These are phyloP conservation scores for Fusarium ambrosium DNA, from an alignment of 2,329 filamentous ascomycete species.

Conservation along the genomic window DNA sequence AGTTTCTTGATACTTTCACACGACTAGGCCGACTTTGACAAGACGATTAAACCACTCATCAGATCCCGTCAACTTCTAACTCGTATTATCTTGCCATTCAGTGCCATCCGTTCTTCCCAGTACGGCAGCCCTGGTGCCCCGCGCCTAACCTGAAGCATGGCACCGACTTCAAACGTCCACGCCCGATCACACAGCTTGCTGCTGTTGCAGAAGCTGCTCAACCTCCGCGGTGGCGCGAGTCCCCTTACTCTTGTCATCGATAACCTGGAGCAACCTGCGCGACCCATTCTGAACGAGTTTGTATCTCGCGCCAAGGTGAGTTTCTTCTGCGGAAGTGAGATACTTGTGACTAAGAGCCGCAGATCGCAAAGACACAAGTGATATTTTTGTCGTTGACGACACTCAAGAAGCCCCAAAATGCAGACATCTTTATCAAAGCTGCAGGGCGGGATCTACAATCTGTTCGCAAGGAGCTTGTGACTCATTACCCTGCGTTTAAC, in stretches of 20 bases:
- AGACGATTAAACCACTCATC: not conserved
- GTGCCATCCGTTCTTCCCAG: too few species aligned
- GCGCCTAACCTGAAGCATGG: slow-evolving; percentile 57
- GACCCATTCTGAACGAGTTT: slow-evolving; percentile 79
- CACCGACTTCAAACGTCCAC: slow-evolving; percentile 71
- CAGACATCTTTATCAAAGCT: slow-evolving; percentile 77
- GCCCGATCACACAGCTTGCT: slow-evolving; percentile 87
- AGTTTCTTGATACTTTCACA: slow-evolving; percentile 13
- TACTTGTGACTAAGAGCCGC: slow-evolving; percentile 6
- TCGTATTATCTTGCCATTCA: not conserved
- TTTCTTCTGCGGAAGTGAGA: not conserved
- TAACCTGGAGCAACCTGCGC: slow-evolving; percentile 83
- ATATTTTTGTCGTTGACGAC: slow-evolving; percentile 86
- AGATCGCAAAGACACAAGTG: slow-evolving; percentile 75
- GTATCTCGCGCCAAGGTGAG: slow-evolving; percentile 79
- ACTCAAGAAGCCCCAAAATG: slow-evolving; percentile 71
- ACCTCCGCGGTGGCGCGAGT: slow-evolving; percentile 81
- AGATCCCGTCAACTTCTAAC: not conserved
- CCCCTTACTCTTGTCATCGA: slow-evolving; percentile 91
- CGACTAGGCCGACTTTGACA: not conserved
- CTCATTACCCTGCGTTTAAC: slow-evolving; percentile 60
- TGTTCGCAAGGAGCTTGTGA: slow-evolving; percentile 72
- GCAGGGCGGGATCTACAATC: slow-evolving; percentile 68
- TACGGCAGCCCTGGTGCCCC: not conserved
- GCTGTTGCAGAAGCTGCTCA: slow-evolving; percentile 85